These are phyloP conservation scores for Pythium monospermum DNA, from an alignment of 352 stramenopile genomes.

Conservation along the genomic window DNA sequence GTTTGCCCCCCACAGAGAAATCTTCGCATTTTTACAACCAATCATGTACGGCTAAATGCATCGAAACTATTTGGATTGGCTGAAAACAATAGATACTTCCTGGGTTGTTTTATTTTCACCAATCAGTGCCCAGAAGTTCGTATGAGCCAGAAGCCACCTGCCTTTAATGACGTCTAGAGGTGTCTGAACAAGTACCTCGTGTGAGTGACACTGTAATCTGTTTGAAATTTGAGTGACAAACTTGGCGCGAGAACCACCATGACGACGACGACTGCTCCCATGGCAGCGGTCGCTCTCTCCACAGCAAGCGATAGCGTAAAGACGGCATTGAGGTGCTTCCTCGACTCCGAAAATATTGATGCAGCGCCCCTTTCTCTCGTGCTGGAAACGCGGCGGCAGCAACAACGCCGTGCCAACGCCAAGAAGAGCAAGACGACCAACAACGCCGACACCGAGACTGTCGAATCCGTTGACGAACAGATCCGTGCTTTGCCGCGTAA, in stretches of 20 bases:
- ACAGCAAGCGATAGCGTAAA: slow-evolving; percentile 15
- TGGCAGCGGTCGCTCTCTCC: not conserved
- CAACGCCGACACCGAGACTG: not conserved
- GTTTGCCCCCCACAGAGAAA: slow-evolving; percentile 9
- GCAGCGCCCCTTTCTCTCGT: slow-evolving; percentile 17
- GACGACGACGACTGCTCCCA: slow-evolving; percentile 1
- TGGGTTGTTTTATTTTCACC: no score
- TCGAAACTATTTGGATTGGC: no score
- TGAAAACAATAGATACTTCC: slow-evolving; percentile 19
- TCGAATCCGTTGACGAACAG: slow-evolving; percentile 41
- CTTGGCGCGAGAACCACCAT: no score
- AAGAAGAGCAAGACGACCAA: slow-evolving; percentile 13
- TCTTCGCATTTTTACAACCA: slow-evolving; percentile 6
- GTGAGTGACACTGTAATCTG: no score
- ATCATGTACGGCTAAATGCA: no score
- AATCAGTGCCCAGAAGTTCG: no score
- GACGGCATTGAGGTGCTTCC: slow-evolving; percentile 16
- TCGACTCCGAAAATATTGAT: slow-evolving; percentile 1
- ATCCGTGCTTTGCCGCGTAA: slow-evolving; percentile 42
- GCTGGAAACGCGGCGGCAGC: slow-evolving; percentile 20
- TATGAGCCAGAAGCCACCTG: no score
- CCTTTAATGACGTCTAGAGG: no score
- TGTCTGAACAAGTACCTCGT: no score
- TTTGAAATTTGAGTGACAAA: no score
- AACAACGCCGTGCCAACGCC: slow-evolving; percentile 22